Base-by-base conservation (phyloP, 2,329 filamentous ascomycete genomes). In the Myotisia sp. region DNA sequence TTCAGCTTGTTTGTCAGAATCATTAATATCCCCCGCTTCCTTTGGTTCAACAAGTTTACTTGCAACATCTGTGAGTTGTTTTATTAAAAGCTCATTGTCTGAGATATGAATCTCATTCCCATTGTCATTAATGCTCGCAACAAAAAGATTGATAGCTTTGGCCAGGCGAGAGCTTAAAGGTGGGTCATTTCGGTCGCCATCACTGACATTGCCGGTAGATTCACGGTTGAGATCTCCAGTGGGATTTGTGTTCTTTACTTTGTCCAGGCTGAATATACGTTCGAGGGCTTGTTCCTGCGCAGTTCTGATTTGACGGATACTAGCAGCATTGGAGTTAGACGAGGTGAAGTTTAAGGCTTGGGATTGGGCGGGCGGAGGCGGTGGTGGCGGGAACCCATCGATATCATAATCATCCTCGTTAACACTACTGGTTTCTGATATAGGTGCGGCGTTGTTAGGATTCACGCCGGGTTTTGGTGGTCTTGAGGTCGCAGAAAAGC, bases 401-500 rank as follows among this genome's bases (percentile, higher is more conserved):
- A 68, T 60, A 37, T 71, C 68, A 9, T 74, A 70, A 13, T 47
- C 45, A 6, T 43, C 41, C 9, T 44, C 40, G n/a, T 41, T 37
- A 6, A 26, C 33, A 9, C 34, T 34, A 22, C 23, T 74, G 67
- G 18, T 61, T 52, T 39, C 75, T 67, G 4, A 70, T 63, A 32
- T 67, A 22, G 60, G 57, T 1, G 54, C 48, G 28, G 58, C 52
- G n/a, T n/a, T n/a, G n/a, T n/a, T n/a, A n/a, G n/a, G n/a, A n/a
- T n/a, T n/a, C 5, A 53, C 39, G 6, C 24, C 32, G 5, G 26
- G 22, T 5, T 37, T 27, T 13, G 62, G 60, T 37, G 62, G 65
- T 27, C 64, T 56, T 10, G 66, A 60, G 45, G 61, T 59, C 26
- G 47, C 47, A 2, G 70, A 70, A 10, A 76, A 53, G 3, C 44